phyloP scores from a whole-genome alignment of 2,329 filamentous ascomycete genomes.

The Beauveria asiatica region DNA sequence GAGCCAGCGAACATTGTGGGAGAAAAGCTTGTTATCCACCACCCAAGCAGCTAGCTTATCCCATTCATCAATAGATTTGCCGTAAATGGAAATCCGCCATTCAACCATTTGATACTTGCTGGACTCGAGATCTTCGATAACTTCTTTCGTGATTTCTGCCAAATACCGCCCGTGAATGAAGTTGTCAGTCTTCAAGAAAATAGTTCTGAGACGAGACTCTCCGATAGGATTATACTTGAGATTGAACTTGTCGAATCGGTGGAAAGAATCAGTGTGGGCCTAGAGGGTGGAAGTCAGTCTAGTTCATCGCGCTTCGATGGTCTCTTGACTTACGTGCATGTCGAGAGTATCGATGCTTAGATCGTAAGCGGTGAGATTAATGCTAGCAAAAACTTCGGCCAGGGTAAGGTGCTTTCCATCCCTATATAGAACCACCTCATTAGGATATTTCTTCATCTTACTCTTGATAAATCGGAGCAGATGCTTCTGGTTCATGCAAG shows the following conservation, averaged over 20 bases:
- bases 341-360: slow-evolving; percentile 96
- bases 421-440: slow-evolving; percentile 86
- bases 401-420: slow-evolving; percentile 89
- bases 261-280: slow-evolving; percentile 96
- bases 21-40: slow-evolving; percentile 95
- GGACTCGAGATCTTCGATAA: slow-evolving; percentile 92
- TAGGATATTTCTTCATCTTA: slow-evolving; percentile 97
- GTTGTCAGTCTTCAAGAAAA: slow-evolving; percentile 98
- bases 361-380: slow-evolving; percentile 95
- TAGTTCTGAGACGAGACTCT: slow-evolving; percentile 90
- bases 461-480: slow-evolving; percentile 97
- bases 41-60: slow-evolving; percentile 97
- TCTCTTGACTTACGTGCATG: slow-evolving; percentile 70
- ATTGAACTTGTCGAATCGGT: slow-evolving; percentile 99
- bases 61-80: slow-evolving; percentile 87
- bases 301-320: background rate
- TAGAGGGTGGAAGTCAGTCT: slow-evolving; percentile 23
- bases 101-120: slow-evolving; percentile 99
- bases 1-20: slow-evolving; percentile 94
- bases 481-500: slow-evolving; percentile 99
- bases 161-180: slow-evolving; percentile 93
- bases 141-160: slow-evolving; percentile 95
- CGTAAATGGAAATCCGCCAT: slow-evolving; percentile 97
- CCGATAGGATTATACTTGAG: slow-evolving; percentile 97
- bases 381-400: slow-evolving; percentile 90